Evolutionary conservation across 176 grass and related monocot species (phyloP), one percentile per base, ranked within the genome.

Genomic region (Thinopyrum elongatum): DNA sequence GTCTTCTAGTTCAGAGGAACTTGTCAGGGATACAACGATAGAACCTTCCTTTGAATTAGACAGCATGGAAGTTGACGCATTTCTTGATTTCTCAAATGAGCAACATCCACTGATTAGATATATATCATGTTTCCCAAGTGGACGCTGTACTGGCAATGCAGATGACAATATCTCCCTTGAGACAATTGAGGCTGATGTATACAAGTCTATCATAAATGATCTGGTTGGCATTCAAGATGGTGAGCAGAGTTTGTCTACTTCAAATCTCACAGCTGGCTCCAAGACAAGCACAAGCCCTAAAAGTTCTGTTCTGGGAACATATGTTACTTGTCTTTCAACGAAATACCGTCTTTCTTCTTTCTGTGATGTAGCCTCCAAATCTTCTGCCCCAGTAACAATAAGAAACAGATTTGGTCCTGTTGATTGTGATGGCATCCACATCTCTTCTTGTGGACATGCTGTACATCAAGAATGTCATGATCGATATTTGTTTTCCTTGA

Each of bases 401-500:
- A 85, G 75, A 59, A 92, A 87, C 76, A 86, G 85, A 82, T 99
- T 99, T 88, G 89, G 97, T 47, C 94, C 97, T 5, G 58, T 61
- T 41, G 89, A 94, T 87, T 97, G 97, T 91, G 92, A 99, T 87
- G 97, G 97, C 78, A 89, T 99, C 65, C 94, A 97, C 78, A 94
- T 99, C 76, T 97, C 94, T 47, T 94, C 97, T 63, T 99, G 97
- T 72, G 97, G 97, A 29, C 97, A 99, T 89, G 94, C 92, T 78
- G 97, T 99, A 58, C 97, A 99, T 89, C 97, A 97, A 62, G 97
- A 99, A 82, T 99, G 97, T 36, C 89, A 97, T 81, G 97, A 97
- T 66, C 80, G 97, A 73, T 99, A 99, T 88, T 81, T 97, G 12
- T 94, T 93, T 36, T 99, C 97, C 77, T 91, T 99, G 73, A 97